Base-by-base conservation (phyloP, 305 asterid genomes). In the Galium porrigens region DNA sequence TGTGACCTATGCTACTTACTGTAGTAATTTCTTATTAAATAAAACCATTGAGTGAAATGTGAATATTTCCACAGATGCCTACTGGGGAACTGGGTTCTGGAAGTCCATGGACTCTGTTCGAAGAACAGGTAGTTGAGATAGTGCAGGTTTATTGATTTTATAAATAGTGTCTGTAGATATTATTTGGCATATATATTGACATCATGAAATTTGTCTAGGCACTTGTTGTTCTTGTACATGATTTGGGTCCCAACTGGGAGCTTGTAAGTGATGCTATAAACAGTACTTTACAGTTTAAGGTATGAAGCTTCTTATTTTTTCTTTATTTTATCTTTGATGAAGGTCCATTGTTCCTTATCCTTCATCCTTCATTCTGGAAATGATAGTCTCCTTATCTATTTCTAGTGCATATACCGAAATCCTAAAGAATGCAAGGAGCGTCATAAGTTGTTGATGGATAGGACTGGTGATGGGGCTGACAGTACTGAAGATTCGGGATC, bases 201-300 rank as follows among this genome's bases (percentile, higher is more conserved):
- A 44, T 61, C 57, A 11, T 63, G 63, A 67, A 64, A 42, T 37
- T 61, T 32, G 29, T 76, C 59, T 76, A 90, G 95, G 95, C 97
- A 36, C 95, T 90, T 69, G 86, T 86, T 71, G 97, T 90, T 73
- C 81, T 90, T 68, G 97, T 81, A 68, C 97, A 90, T 77, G 97
- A 90, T 74, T 80, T 90, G 65, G 97, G 97, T 69, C 95, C 95
- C 55, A 87, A 87, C 69, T 90, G 97, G 97, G 95, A 87, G 85
- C 95, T 90, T 42, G 85, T 90, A 48, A 80, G 95, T 79, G 97
- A 90, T 76, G 95, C 94, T 73, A 74, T 90, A 70, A 90, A 86
- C 81, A 82, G 86, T 70, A 80, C 92, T 55, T 76, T 87, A 83
- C 95, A 76, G 63, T 90, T 90, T 81, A 87, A 90, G 95, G 97